Base-by-base conservation (phyloP, 2,329 filamentous ascomycete species). In the Dothistroma pini region DNA sequence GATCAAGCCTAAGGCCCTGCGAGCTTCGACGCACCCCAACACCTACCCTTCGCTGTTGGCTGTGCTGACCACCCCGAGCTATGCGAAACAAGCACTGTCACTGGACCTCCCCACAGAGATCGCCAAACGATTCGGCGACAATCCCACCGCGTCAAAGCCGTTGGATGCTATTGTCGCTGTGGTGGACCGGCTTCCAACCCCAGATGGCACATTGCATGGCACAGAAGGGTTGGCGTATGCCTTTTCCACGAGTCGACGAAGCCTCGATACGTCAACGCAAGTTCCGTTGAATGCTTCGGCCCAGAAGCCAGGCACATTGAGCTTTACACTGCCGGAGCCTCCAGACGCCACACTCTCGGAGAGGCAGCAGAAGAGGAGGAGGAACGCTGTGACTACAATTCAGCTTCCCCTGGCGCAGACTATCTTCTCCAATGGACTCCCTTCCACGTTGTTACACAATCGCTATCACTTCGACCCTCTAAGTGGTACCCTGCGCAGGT, bases 331-430 rank as follows among this genome's bases (percentile, higher is more conserved):
- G 8, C 56, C 61, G 34, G 16, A 21, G 25, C 32, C 14, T 22
- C 7, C 12, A 22, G 22, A 19, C 16, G 31, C n/a, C 34, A 54
- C 34, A 25, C 4, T 25, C 32, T 47, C 59, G 21, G 25, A 29
- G 25, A 29, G 25, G 25, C 25, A 29, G 25, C 25, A 6, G n/a
- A 9, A 50, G 1, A 57, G 57, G 41, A 56, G 38, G 38, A 51
- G 56, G 32, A 25, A 54, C 47, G 53, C 29, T 34, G n/a, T 31
- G n/a, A 56, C 59, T 31, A 53, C 44, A 16, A 41, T 74, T 2
- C 72, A 75, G 60, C 44, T 93, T 1, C 90, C 90, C 1, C 77
- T 95, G 29, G 87, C 90, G 47, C 90, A 91, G 69, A 96, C 91
- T 0, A 77, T 91, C 7, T 95, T 95, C 70, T 84, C 86, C 44